Percentiles rank a stretch among this genome's conserved stretches.
These are phyloP conservation scores for Candolleomyces efflorescens DNA, from an alignment of 768 basidiomycete species.

Conservation along the genomic window DNA sequence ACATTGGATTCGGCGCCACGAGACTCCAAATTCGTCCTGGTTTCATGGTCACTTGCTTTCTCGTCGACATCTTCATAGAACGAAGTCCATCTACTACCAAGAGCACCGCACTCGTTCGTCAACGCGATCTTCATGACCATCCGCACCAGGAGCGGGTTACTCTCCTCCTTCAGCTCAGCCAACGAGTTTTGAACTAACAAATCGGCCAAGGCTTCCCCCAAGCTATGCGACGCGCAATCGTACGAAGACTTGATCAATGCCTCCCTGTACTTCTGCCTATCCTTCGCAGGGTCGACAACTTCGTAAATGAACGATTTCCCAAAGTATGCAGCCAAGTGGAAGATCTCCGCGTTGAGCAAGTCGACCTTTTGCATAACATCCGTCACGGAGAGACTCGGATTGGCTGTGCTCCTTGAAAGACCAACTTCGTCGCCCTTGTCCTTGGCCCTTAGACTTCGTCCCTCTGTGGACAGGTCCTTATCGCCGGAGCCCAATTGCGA, in stretches of 20 bases:
- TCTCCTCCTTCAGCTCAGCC: background rate
- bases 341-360: conserved; percentile 45
- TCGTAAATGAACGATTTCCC: conserved; percentile 34
- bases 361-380: conserved; percentile 41
- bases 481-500: too few species aligned
- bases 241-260: background rate
- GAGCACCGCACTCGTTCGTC: background rate
- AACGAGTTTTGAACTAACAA: conserved; percentile 1
- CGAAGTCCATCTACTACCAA: background rate
- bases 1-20: conserved; percentile 9
- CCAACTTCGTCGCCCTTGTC: too few species aligned
- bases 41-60: background rate
- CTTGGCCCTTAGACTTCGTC: too few species aligned
- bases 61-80: background rate
- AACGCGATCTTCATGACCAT: conserved; percentile 4
- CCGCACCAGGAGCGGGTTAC: conserved; percentile 3
- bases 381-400: conserved; percentile 33
- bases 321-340: conserved; percentile 42
- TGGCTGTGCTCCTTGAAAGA: too few species aligned
- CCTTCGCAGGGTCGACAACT: conserved; percentile 1
- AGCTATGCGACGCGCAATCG: conserved; percentile 24
- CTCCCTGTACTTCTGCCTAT: background rate
- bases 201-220: background rate
- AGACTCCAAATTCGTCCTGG: background rate
- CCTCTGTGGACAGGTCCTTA: too few species aligned